Conservation (phyloP, 1,284 basidiomycete species). For the Puccinia hordei region DNA sequence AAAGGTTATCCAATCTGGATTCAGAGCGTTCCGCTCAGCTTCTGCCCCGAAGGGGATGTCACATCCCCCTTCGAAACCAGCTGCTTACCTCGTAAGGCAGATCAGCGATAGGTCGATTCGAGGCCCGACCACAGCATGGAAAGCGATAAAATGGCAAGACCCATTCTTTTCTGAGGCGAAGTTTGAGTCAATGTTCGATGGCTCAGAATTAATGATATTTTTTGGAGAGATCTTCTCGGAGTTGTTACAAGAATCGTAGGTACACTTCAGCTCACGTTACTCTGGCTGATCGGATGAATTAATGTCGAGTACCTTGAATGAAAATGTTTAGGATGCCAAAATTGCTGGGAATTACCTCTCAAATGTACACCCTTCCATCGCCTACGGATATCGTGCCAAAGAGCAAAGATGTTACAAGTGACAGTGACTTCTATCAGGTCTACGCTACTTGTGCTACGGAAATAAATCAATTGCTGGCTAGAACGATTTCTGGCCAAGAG, state of each 20-base stretch:
- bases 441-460: slow-evolving; percentile 16
- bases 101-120: not conserved
- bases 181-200: not conserved
- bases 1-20: not conserved
- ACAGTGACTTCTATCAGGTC: not conserved
- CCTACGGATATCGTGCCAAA: not conserved
- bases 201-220: slow-evolving; percentile 3
- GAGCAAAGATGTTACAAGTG: not conserved
- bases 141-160: not conserved
- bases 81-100: not conserved
- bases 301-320: not conserved
- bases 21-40: not conserved
- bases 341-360: not conserved
- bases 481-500: slow-evolving; percentile 5
- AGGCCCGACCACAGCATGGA: slow-evolving; percentile 4
- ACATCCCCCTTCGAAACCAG: not conserved
- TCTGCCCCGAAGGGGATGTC: not conserved
- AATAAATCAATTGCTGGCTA: not conserved
- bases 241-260: slow-evolving; percentile 1
- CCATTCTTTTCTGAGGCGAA: slow-evolving; percentile 1
- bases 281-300: not conserved
- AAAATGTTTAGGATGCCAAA: not conserved
- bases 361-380: not conserved
- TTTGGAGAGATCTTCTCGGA: slow-evolving; percentile 2
- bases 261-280: not conserved